A percentile compares a stretch with the other conserved stretches of the same genome.
These are phyloP conservation scores for Pterocarpus macrocarpus DNA, from an alignment of 306 rosid species.

Conservation along the genomic window DNA sequence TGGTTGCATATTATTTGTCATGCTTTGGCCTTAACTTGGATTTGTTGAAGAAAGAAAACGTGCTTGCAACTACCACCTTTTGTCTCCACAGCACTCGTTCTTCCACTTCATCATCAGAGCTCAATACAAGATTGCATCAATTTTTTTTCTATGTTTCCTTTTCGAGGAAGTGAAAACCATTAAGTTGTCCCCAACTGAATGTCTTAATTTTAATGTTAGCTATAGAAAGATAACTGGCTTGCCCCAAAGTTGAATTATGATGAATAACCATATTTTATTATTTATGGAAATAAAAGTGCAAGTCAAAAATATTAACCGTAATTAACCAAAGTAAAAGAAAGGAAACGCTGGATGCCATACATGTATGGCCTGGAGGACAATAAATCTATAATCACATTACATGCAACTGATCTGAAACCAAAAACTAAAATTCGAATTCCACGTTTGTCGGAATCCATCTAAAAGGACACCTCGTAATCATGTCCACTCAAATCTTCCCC, in stretches of 20 bases:
- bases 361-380: constrained; percentile 38
- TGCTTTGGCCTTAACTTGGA: constrained; percentile 59
- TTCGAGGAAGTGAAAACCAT: not conserved
- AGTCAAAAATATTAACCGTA: constrained; percentile 46
- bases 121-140: not conserved
- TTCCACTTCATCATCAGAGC: constrained; percentile 43
- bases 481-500: constrained; percentile 47
- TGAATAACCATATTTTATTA: not conserved
- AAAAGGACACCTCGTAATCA: constrained; percentile 43
- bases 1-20: not conserved
- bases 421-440: constrained; percentile 41
- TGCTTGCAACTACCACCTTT: constrained; percentile 56
- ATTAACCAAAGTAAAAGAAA: constrained; percentile 25
- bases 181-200: constrained; percentile 13
- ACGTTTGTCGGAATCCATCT: constrained; percentile 41
- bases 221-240: not conserved
- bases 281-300: constrained; percentile 25
- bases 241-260: not conserved
- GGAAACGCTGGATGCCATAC: constrained; percentile 38
- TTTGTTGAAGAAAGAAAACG: constrained; percentile 59
- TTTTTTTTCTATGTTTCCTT: not conserved
- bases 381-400: not conserved
- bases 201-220: not conserved
- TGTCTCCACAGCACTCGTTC: constrained; percentile 43
- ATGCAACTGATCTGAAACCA: constrained; percentile 25